A percentile compares a stretch with the other conserved stretches of the same genome.
These are phyloP conservation scores for Rhynchospora tenuis DNA, from an alignment of 176 grass and related monocot species.

Conservation along the genomic window DNA sequence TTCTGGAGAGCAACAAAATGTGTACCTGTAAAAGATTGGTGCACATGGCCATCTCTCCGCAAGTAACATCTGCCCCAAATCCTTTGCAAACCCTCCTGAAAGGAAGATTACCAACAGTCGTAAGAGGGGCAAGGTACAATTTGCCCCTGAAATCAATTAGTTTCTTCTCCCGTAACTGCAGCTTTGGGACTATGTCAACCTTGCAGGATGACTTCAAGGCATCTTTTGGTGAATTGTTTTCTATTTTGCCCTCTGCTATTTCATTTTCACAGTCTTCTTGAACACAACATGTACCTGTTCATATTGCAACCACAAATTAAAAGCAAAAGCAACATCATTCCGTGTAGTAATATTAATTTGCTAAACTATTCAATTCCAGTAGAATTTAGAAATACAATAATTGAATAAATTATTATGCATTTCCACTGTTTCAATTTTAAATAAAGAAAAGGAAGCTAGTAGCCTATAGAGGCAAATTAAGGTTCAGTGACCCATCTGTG, in stretches of 20 bases:
- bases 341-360: background rate
- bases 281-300: slow-evolving; percentile 29
- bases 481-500: background rate
- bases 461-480: background rate
- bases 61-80: slow-evolving; percentile 91
- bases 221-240: slow-evolving; percentile 29
- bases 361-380: background rate
- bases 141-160: slow-evolving; percentile 90
- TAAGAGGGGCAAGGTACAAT: slow-evolving; percentile 81
- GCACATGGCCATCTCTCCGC: slow-evolving; percentile 99
- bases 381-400: background rate
- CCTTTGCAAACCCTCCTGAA: slow-evolving; percentile 82
- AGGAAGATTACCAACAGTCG: slow-evolving; percentile 95
- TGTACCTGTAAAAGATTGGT: slow-evolving; percentile 92
- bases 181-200: slow-evolving; percentile 40
- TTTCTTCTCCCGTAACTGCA: slow-evolving; percentile 70
- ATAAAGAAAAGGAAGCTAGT: background rate
- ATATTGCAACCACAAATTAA: slow-evolving; percentile 16
- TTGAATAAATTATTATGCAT: background rate
- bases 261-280: slow-evolving; percentile 30
- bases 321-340: background rate
- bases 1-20: background rate
- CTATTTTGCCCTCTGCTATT: slow-evolving; percentile 38
- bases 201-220: slow-evolving; percentile 30
- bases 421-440: background rate